phyloP scores from a whole-genome alignment of 768 basidiomycete genomes.

The Nidularia pulvinata region DNA sequence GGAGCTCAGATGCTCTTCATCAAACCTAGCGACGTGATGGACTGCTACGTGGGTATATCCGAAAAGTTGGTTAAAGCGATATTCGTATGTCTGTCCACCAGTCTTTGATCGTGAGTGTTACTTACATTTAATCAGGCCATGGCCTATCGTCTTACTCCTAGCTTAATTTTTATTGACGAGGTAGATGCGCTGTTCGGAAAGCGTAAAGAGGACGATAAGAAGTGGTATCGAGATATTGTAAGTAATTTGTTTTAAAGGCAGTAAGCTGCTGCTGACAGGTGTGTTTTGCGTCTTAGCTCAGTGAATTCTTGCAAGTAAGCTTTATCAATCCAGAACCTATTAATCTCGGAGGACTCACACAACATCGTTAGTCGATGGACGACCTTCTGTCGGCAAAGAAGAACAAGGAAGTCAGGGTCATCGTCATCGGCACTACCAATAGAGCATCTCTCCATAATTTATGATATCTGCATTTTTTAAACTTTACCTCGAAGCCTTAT shows the following conservation, averaged over 20 bases:
- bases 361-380: constrained; percentile 11
- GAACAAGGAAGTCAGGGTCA: constrained; percentile 9
- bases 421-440: constrained; percentile 14
- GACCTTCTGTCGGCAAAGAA: constrained; percentile 11
- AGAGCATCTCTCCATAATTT: constrained; percentile 4
- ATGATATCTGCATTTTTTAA: neutral
- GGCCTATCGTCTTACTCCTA: constrained; percentile 70
- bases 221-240: constrained; percentile 2
- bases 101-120: too few species aligned
- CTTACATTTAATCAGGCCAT: too few species aligned
- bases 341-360: constrained; percentile 3
- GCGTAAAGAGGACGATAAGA: constrained; percentile 3
- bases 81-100: too few species aligned
- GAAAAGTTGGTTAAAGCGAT: too few species aligned
- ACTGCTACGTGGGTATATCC: too few species aligned
- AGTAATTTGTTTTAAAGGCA: neutral
- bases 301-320: constrained; percentile 11
- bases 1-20: constrained; percentile 12
- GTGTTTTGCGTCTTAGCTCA: constrained; percentile 2
- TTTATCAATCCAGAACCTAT: too few species aligned
- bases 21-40: constrained; percentile 11
- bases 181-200: constrained; percentile 64
- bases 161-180: constrained; percentile 83
- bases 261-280: neutral
- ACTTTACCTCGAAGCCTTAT: constrained; percentile 3